Evolutionary conservation across 345 rosid species (phyloP).

Genomic region (Physaria fendleri): DNA sequence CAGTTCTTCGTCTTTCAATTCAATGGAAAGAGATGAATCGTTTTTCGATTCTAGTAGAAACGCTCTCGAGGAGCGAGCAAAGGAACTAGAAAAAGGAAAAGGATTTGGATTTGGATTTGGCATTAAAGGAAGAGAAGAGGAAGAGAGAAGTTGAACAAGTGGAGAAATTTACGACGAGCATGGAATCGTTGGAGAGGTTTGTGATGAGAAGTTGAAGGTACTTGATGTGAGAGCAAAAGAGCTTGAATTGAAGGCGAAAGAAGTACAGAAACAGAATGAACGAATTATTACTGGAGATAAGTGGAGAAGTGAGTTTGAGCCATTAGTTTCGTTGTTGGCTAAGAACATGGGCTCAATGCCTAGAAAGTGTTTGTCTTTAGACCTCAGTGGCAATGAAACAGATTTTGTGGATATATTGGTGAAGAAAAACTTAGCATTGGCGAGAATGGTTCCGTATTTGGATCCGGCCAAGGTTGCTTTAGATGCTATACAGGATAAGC

Average conservation of each 20-base stretch:
- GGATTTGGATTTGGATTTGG: conserved; percentile 9
- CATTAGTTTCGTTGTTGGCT: conserved; percentile 7
- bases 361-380: background rate
- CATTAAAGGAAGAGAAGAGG: conserved; percentile 9
- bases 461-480: conserved; percentile 19
- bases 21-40: conserved; percentile 45
- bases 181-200: background rate
- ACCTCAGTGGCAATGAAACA: background rate
- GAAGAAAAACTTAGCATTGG: conserved; percentile 4
- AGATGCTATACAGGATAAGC: conserved; percentile 6
- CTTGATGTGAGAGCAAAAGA: conserved; percentile 12
- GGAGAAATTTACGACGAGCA: background rate
- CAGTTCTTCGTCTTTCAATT: conserved; percentile 33
- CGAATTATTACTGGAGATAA: conserved; percentile 4
- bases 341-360: conserved; percentile 5
- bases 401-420: conserved; percentile 1
- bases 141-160: conserved; percentile 3
- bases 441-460: background rate
- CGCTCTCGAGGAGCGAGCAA: conserved; percentile 24
- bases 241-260: conserved; percentile 12
- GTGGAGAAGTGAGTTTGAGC: conserved; percentile 13
- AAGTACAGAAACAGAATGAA: conserved; percentile 1
- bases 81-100: conserved; percentile 30
- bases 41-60: conserved; percentile 23
- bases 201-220: background rate